Evolutionary conservation across 306 rosid species (phyloP), one percentile per base, ranked within the genome.

Genomic region (Cucurbita argyrosperma): DNA sequence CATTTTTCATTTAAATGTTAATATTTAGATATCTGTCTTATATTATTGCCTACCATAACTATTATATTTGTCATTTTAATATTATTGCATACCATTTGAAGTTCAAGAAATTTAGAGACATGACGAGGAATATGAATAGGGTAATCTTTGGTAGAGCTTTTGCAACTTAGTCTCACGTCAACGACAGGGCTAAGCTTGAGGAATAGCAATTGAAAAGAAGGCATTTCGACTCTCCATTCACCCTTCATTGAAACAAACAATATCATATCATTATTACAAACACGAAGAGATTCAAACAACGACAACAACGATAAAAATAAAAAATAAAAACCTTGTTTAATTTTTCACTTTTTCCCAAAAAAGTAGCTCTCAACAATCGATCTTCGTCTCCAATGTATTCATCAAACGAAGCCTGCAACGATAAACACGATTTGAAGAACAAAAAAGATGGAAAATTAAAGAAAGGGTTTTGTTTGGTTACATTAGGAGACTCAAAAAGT

Each of bases 211-310:
- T 67, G 53, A 10, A 67, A n/a, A 8, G 39, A 26, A 19, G 72
- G 72, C 35, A 67, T 67, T 43, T 67, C n/a, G 45, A 67, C 38
- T 67, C 72, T 67, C 72, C 72, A 67, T 10, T 45, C 72, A 4
- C 45, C 55, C 72, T 67, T 40, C 52, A 30, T 30, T 0, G 35
- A 30, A 30, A 30, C 4, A 30, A 30, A 30, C 35, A 30, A 30
- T 30, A 30, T 30, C 35, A 30, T 30, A 30, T 30, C 35, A 30
- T 30, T 30, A 2, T 2, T 30, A 30, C 3, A 2, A 30, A 30
- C 35, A 2, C 35, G 4, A 30, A 2, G 3, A 30, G 35, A 30
- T 30, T 30, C 35, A 3, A 30, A 30, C 35, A 30, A 30, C 35
- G 2, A 2, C 35, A 21, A 30, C 35, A 30, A 30, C 35, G 3